Evolutionary conservation across 2,329 filamentous ascomycete species (phyloP).

Genomic region (Fusarium duplospermum): DNA sequence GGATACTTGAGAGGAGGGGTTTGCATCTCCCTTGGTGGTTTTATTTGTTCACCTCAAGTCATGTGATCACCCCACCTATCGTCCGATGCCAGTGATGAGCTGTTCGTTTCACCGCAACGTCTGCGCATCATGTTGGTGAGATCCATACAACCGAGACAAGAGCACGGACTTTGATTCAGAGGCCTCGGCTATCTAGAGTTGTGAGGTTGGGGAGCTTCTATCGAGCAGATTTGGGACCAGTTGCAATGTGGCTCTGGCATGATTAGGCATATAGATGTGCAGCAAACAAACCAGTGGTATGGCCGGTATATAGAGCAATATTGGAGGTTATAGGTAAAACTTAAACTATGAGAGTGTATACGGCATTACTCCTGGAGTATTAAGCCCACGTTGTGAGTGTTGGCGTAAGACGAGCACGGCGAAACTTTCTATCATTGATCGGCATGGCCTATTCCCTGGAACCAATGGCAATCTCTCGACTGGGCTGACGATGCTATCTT

Average conservation of each 20-base stretch:
- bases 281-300: neutral
- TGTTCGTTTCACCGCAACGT: neutral
- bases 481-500: no score
- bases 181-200: neutral
- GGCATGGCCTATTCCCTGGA: no score
- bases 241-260: neutral
- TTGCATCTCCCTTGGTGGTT: slow-evolving; percentile 21
- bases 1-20: slow-evolving; percentile 10
- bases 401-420: no score
- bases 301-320: neutral
- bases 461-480: no score
- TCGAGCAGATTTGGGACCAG: neutral
- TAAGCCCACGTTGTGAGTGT: neutral
- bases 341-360: neutral
- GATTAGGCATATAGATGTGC: neutral
- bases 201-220: neutral
- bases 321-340: no score
- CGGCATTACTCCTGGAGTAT: neutral
- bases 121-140: neutral
- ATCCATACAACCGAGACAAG: neutral
- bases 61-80: slow-evolving; percentile 35
- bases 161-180: neutral
- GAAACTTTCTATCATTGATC: no score
- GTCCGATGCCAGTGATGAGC: slow-evolving; percentile 3
- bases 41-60: slow-evolving; percentile 24